Conservation (phyloP, 2,329 filamentous ascomycete genomes). For the Cytospora chrysosperma region DNA sequence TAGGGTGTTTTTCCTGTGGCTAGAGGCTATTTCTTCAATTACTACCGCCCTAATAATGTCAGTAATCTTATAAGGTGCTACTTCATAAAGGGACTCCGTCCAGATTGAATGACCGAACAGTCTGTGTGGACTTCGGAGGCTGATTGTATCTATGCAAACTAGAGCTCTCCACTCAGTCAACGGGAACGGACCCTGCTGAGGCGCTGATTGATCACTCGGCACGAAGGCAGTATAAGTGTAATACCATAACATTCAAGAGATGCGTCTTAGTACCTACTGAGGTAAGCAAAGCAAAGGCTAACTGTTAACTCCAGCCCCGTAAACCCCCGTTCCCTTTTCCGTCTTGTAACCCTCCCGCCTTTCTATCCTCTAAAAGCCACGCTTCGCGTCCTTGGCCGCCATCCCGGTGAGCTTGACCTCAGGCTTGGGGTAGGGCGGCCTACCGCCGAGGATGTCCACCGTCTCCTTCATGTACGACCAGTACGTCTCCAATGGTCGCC, state of each 20-base stretch:
- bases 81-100: too few relatives aligned
- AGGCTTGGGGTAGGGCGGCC: slow-evolving; percentile 54
- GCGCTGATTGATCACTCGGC: not conserved
- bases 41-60: too few relatives aligned
- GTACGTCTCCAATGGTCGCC: slow-evolving; percentile 79
- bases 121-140: not conserved
- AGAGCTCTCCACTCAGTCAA: not conserved
- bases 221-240: not conserved
- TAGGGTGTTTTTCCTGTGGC: too few relatives aligned
- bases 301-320: slow-evolving; percentile 13
- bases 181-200: not conserved
- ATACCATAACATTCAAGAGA: slow-evolving; percentile 1
- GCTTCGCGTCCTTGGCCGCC: slow-evolving; percentile 60
- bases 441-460: slow-evolving; percentile 81
- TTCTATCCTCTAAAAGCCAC: slow-evolving; percentile 41
- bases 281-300: slow-evolving; percentile 9
- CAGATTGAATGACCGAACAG: not conserved
- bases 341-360: not conserved
- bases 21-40: too few relatives aligned
- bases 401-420: slow-evolving; percentile 51
- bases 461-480: slow-evolving; percentile 80
- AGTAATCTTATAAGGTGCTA: too few relatives aligned
- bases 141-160: not conserved
- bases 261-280: not conserved
- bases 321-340: slow-evolving; percentile 9